Base-by-base conservation (phyloP, 257 asterid genomes). In the Cruciata laevipes region DNA sequence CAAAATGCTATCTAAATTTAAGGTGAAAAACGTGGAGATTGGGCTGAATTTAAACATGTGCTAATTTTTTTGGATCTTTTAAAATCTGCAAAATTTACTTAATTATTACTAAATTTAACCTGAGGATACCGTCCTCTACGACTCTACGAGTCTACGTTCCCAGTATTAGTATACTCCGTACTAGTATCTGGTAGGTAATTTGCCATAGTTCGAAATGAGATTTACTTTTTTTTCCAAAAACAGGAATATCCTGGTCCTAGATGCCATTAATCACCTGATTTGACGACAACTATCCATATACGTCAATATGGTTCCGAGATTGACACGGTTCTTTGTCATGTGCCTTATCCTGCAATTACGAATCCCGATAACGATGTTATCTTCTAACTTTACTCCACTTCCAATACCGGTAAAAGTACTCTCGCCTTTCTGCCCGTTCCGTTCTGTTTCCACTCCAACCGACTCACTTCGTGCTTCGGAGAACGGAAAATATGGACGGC, bases 351-450 rank as follows among this genome's bases (percentile, higher is more conserved):
- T 7, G 25, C 60, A 31, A 57, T 21, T 57, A 13, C 18, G 18
- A 42, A 47, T 47, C 55, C 63, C 63, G 60, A 53, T 20, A 21
- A 53, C 63, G 63, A 58, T 23, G 32, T 27, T 58, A 58, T 53
- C 60, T 0, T 10, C 25, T 58, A 1, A 10, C 63, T 24, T 25
- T 30, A 58, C 63, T 24, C 14, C 21, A 47, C 1, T 16, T 25
- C 21, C 17, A 3, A 58, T 20, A 58, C 3, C 35, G 37, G 18
- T 17, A 58, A 6, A 56, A 2, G 23, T 18, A 24, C 31, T 56
- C 63, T 12, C 63, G 63, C 63, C n/a, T 27, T 24, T 58, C n/a
- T 24, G 6, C 31, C 63, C 18, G 63, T 58, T 27, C 35, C 37
- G 35, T 23, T 27, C 35, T 20, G 35, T 23, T 24, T 25, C 63